Evolutionary conservation across 2,329 filamentous ascomycete species (phyloP).

Genomic region (Venturia pyrina): DNA sequence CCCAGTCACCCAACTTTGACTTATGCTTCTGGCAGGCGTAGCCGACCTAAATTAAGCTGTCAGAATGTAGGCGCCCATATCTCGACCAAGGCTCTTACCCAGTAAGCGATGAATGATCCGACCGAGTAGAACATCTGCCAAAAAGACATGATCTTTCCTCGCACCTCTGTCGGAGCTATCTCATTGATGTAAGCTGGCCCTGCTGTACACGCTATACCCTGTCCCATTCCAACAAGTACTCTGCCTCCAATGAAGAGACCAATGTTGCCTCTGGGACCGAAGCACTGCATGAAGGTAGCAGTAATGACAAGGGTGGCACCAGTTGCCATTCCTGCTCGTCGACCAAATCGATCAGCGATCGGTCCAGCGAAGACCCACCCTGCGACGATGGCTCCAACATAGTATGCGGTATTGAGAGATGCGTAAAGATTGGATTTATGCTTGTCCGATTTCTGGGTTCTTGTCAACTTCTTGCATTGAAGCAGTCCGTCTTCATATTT

Average conservation of each 20-base stretch:
- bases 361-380: slow-evolving; percentile 62
- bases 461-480: not conserved
- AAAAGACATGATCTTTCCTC: slow-evolving; percentile 58
- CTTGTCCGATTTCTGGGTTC: slow-evolving; percentile 25
- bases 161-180: slow-evolving; percentile 52
- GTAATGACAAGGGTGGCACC: slow-evolving; percentile 57
- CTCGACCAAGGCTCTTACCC: slow-evolving; percentile 36
- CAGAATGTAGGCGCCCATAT: not conserved
- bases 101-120: slow-evolving; percentile 55
- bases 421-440: slow-evolving; percentile 30
- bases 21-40: slow-evolving; percentile 50
- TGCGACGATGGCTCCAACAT: slow-evolving; percentile 58
- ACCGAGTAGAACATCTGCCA: slow-evolving; percentile 61
- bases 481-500: not conserved
- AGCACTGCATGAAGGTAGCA: slow-evolving; percentile 60
- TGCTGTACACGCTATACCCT: slow-evolving; percentile 57
- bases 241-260: slow-evolving; percentile 59
- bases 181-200: slow-evolving; percentile 65
- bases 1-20: slow-evolving; percentile 53
- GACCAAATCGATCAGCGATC: slow-evolving; percentile 50
- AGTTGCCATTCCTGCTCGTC: slow-evolving; percentile 54
- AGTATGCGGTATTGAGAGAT: slow-evolving; percentile 58
- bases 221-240: slow-evolving; percentile 59
- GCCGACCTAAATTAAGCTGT: slow-evolving; percentile 20
- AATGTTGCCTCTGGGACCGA: slow-evolving; percentile 49